These are phyloP conservation scores for Amylostereum areolatum DNA, from an alignment of 1,284 basidiomycete genomes.

Conservation along the genomic window DNA sequence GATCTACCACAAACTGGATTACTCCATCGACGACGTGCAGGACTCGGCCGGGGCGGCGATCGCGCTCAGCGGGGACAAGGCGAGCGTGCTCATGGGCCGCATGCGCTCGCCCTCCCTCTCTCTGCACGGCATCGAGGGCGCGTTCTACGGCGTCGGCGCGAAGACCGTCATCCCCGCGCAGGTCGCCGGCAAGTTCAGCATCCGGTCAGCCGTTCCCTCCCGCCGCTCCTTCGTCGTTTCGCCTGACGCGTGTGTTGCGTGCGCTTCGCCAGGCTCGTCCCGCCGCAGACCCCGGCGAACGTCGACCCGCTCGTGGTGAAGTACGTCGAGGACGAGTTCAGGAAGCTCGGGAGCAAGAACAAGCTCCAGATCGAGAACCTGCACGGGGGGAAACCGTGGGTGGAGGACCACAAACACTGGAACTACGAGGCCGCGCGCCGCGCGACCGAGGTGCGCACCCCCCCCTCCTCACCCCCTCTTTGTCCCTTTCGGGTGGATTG, in stretches of 20 bases:
- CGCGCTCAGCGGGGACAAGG: conserved; percentile 78
- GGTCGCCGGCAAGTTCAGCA: conserved; percentile 91
- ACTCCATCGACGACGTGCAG: conserved; percentile 73
- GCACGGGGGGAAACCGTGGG: conserved; percentile 90
- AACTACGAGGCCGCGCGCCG: conserved; percentile 90
- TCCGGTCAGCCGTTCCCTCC: conserved; percentile 53
- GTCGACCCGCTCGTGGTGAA: conserved; percentile 68
- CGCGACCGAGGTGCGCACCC: conserved; percentile 60
- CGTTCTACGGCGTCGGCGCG: conserved; percentile 82
- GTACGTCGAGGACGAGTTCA: conserved; percentile 77
- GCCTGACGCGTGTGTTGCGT: not conserved
- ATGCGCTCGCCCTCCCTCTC: conserved; percentile 88
- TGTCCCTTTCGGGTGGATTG: not conserved
- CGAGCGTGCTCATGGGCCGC: conserved; percentile 83
- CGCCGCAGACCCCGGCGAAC: conserved; percentile 79
- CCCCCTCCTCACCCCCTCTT: not conserved
- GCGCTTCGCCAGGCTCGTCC: conserved; percentile 56
- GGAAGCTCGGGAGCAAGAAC: conserved; percentile 84
- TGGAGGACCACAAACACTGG: conserved; percentile 84
- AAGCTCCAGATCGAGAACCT: conserved; percentile 59
- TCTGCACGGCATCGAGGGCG: conserved; percentile 96
- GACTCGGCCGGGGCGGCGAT: conserved; percentile 73
- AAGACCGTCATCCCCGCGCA: conserved; percentile 96
- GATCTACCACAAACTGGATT: conserved; percentile 75
- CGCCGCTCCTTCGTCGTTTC: not conserved